Base-by-base conservation (phyloP, 495 filamentous ascomycete species). In the Lepraria neglecta region DNA sequence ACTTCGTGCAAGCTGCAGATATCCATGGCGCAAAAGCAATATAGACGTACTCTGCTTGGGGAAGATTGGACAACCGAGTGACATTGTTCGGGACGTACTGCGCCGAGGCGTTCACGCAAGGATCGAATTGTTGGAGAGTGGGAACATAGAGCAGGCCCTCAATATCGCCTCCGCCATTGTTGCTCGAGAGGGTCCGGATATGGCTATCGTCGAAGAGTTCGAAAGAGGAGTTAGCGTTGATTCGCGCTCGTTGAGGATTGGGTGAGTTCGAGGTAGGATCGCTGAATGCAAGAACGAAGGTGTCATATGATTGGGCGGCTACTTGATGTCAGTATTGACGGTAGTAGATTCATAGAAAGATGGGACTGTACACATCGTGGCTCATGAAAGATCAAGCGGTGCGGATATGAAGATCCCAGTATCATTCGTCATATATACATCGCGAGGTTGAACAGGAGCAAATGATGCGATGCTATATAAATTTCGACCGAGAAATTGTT, bases 1-100 rank as follows among this genome's bases (percentile, higher is more conserved):
- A 79, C 46, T 76, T 70, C 10, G 87, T 84, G 63, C 92, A 97
- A 24, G 81, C 72, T 3, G 72, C 74, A 47, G 77, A 86, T 38
- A 92, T 77, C 92, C 92, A 97, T n/a, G 92, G 92, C 10, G 87
- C 91, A n/a, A 96, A 72, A 21, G 84, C 92, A 45, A 96, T 82
- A n/a, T 85, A 78, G 4, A 82, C 76, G 60, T 80, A 80, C 35
- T 74, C 60, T 24, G 66, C 67, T 1, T 63, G 47, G 1, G 87
- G 85, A 3, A 96, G 80, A 67, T 94, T 83, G 54, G 77, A 70
- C 62, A 80, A 77, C 24, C 87, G 81, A 14, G 88, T 92, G 46
- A 83, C 89, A 71, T 90, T 91, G n/a, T 68, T 44, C 0, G 92
- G 90, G 14, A 96, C 76, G 62, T 81, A 82, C 4, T 71, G 64